These are phyloP conservation scores for Monosporascus sp. DNA, from an alignment of 2,329 filamentous ascomycete species.

Conservation along the genomic window DNA sequence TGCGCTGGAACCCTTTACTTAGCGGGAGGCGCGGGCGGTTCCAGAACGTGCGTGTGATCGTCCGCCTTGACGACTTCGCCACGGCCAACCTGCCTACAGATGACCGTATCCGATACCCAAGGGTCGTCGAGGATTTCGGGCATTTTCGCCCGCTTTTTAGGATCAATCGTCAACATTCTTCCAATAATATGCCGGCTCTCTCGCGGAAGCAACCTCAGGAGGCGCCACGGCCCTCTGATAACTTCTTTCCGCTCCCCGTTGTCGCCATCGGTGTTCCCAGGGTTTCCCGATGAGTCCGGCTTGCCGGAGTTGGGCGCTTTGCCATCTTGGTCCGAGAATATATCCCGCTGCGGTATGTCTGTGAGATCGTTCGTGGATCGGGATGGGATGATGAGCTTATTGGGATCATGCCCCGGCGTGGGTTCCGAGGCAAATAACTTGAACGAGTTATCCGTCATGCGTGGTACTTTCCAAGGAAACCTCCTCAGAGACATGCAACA, in stretches of 20 bases:
- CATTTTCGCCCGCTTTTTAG: conserved; percentile 76
- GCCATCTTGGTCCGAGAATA: conserved; percentile 30
- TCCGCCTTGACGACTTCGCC: conserved; percentile 67
- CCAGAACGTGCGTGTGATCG: conserved; percentile 80
- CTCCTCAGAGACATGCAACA: conserved; percentile 95
- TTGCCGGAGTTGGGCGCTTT: conserved; percentile 21
- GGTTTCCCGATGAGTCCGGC: conserved; percentile 14
- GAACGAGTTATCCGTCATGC: conserved; percentile 88
- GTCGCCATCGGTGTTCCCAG: conserved; percentile 27
- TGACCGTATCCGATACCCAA: conserved; percentile 81
- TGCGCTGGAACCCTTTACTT: conserved; percentile 14
- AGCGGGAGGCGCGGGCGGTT: conserved; percentile 55
- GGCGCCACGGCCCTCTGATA: conserved; percentile 87
- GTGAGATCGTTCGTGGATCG: conserved; percentile 39
- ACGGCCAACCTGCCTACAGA: conserved; percentile 71
- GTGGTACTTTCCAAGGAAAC: conserved; percentile 96
- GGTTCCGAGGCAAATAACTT: conserved; percentile 86
- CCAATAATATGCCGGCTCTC: conserved; percentile 88
- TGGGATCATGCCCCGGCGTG: conserved; percentile 64
- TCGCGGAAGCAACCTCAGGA: conserved; percentile 79
- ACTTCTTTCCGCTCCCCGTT: conserved; percentile 60
- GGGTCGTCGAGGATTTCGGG: conserved; percentile 80
- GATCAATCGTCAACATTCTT: conserved; percentile 86
- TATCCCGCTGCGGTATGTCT: conserved; percentile 35
- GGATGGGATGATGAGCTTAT: conserved; percentile 43